Evolutionary conservation across 1,284 basidiomycete genomes (phyloP).

Genomic region (Rhizopogon parksii): DNA sequence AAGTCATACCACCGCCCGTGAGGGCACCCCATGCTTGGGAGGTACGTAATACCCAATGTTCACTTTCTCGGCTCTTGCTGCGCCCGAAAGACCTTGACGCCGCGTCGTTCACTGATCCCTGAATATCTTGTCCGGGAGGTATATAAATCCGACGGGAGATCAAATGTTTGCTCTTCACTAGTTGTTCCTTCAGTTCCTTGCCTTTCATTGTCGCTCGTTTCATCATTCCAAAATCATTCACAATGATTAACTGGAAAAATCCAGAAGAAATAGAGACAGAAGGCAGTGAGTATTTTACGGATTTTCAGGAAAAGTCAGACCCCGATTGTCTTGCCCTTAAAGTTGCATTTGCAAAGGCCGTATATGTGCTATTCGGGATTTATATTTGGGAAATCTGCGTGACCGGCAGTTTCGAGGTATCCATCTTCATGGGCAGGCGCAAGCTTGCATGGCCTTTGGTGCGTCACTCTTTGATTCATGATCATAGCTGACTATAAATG

Average conservation of each 20-base stretch:
- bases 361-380: constrained; percentile 55
- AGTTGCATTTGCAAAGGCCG: constrained; percentile 52
- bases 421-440: constrained; percentile 46
- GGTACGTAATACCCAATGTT: neutral
- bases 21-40: neutral
- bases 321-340: constrained; percentile 4
- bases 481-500: neutral
- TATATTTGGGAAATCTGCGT: constrained; percentile 62
- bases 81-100: neutral
- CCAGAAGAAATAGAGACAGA: constrained; percentile 42
- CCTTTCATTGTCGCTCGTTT: neutral
- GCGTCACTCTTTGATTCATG: constrained; percentile 13
- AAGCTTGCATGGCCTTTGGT: constrained; percentile 62
- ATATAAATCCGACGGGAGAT: neutral
- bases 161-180: neutral
- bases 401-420: constrained; percentile 61
- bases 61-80: neutral
- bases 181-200: neutral
- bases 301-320: neutral
- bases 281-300: constrained; percentile 32
- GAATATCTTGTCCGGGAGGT: neutral
- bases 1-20: neutral
- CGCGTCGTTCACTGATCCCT: neutral
- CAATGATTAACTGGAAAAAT: constrained; percentile 55
- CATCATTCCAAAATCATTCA: neutral